phyloP scores from a whole-genome alignment of 768 basidiomycete species.

The Sarcodon aspratus region DNA sequence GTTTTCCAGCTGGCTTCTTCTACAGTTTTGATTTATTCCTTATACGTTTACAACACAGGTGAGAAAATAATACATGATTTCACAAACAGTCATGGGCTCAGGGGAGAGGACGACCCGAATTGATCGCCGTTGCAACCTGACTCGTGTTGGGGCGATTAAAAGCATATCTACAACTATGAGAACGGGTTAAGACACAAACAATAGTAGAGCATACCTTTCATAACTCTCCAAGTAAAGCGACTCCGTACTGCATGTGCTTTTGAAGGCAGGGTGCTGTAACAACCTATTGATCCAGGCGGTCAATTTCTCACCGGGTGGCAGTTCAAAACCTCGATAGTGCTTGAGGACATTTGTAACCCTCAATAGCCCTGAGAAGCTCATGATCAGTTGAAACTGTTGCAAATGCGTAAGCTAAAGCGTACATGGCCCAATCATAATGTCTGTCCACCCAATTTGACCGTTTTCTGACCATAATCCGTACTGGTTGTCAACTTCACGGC shows the following conservation, averaged over 20 bases:
- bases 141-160: conserved; percentile 71
- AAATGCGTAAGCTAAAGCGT: background rate
- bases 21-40: no score
- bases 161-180: conserved; percentile 40
- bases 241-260: conserved; percentile 56
- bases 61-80: background rate
- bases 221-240: conserved; percentile 62
- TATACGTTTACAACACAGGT: no score
- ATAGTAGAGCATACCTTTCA: conserved; percentile 21
- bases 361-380: conserved; percentile 46
- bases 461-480: no score
- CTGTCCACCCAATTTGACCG: conserved; percentile 23
- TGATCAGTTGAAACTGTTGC: background rate
- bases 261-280: conserved; percentile 51
- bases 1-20: conserved; percentile 29
- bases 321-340: conserved; percentile 56
- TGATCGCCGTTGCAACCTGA: conserved; percentile 67
- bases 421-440: background rate
- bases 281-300: conserved; percentile 41
- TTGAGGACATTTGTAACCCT: conserved; percentile 51
- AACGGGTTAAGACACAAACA: background rate
- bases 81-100: conserved; percentile 19
- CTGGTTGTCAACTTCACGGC: conserved; percentile 5
- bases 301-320: conserved; percentile 39
- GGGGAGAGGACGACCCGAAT: conserved; percentile 50